These are phyloP conservation scores for Fonsecaea monophora DNA, from an alignment of 2,329 filamentous ascomycete genomes.

Conservation along the genomic window DNA sequence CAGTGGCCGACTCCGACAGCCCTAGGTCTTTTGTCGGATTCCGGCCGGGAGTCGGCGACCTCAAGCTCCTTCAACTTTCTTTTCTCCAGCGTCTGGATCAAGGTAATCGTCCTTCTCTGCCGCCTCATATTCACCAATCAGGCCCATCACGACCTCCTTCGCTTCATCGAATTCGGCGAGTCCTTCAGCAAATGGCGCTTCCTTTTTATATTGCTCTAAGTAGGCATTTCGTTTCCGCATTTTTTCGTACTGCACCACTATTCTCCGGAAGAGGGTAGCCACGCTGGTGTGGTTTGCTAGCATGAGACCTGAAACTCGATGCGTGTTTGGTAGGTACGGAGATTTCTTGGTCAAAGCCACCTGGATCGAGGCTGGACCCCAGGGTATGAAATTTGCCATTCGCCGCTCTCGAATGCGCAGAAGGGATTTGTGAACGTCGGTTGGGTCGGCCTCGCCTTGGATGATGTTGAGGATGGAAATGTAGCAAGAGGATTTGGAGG, in stretches of 20 bases:
- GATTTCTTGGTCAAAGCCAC: slow-evolving; percentile 96
- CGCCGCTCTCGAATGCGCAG: slow-evolving; percentile 93
- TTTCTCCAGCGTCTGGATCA: slow-evolving; percentile 65
- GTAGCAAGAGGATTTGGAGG: slow-evolving; percentile 97
- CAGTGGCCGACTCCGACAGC: not conserved
- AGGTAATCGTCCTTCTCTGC: slow-evolving; percentile 91
- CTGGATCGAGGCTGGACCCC: slow-evolving; percentile 97
- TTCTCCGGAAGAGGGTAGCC: slow-evolving; percentile 93
- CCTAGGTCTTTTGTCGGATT: not conserved
- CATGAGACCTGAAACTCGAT: slow-evolving; percentile 96
- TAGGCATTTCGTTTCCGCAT: slow-evolving; percentile 97
- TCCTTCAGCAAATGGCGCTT: slow-evolving; percentile 89
- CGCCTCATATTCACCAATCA: slow-evolving; percentile 94
- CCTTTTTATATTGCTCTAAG: slow-evolving; percentile 94
- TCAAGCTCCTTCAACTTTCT: slow-evolving; percentile 33
- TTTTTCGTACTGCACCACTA: slow-evolving; percentile 88
- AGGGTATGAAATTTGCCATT: slow-evolving; percentile 95
- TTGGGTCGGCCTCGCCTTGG: slow-evolving; percentile 96
- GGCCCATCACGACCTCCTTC: slow-evolving; percentile 84
- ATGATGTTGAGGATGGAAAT: slow-evolving; percentile 99
- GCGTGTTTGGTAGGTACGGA: slow-evolving; percentile 91
- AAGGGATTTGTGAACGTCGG: slow-evolving; percentile 96
- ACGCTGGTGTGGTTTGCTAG: slow-evolving; percentile 97
- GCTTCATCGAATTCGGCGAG: slow-evolving; percentile 95
- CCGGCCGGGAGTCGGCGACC: not conserved